phyloP scores from a whole-genome alignment of 805 yeast genomes.

The Starmerella vitae region DNA sequence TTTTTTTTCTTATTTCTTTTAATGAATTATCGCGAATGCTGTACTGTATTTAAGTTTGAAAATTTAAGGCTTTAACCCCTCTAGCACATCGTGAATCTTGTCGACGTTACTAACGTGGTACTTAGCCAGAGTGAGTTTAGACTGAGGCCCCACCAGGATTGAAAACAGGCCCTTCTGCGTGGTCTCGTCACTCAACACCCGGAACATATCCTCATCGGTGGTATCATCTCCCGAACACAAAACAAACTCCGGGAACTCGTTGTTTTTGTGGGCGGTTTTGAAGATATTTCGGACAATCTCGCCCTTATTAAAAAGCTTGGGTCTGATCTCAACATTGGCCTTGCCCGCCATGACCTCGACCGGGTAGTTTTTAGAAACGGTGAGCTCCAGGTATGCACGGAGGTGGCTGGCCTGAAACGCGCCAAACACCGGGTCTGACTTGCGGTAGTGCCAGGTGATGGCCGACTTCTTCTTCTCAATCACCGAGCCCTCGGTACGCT shows the following conservation, averaged over 20 bases:
- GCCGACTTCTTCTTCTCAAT: conserved; percentile 88
- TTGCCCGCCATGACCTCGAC: conserved; percentile 95
- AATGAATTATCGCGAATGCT: too few relatives aligned
- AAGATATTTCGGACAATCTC: conserved; percentile 80
- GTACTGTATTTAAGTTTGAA: background rate
- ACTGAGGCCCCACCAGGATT: conserved; percentile 26
- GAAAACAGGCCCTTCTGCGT: conserved; percentile 23
- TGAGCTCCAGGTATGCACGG: conserved; percentile 45
- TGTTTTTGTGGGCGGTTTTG: conserved; percentile 27
- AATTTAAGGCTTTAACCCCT: conserved; percentile 3
- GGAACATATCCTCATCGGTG: conserved; percentile 97
- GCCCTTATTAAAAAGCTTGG: conserved; percentile 88
- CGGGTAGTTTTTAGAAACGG: conserved; percentile 53
- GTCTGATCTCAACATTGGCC: conserved; percentile 95
- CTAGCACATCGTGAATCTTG: conserved; percentile 17
- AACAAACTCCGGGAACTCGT: conserved; percentile 60
- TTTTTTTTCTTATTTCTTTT: background rate
- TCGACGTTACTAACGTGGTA: conserved; percentile 20
- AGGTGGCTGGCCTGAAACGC: conserved; percentile 68
- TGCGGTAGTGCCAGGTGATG: conserved; percentile 92
- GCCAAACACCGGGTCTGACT: conserved; percentile 90
- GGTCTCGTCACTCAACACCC: conserved; percentile 54
- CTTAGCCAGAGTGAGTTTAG: conserved; percentile 30
- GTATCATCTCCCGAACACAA: conserved; percentile 90
- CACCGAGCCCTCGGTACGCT: conserved; percentile 77